A percentile compares a stretch with the other conserved stretches of the same genome.
Conservation (phyloP, 495 filamentous ascomycete genomes). For the Lepraria neglecta region DNA sequence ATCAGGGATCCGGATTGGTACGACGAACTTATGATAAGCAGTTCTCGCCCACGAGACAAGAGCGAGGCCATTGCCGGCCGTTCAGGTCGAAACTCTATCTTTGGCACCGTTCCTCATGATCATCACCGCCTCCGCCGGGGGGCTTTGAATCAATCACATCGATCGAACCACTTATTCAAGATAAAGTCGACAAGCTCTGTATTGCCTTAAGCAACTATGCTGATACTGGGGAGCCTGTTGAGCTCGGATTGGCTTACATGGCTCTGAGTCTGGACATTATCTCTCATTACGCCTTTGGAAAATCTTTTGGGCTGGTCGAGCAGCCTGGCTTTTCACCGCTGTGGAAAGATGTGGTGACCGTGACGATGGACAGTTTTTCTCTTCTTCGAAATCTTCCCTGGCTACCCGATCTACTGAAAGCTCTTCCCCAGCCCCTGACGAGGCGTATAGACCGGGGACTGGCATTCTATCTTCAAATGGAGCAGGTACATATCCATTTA, state of each 20-base stretch:
- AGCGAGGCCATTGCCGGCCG: slow-evolving; percentile 30
- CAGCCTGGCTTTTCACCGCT: slow-evolving; percentile 15
- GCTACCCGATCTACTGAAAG: slow-evolving; percentile 8
- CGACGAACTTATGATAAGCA: slow-evolving; percentile 33
- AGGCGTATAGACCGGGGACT: not conserved
- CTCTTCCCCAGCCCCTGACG: slow-evolving; percentile 8
- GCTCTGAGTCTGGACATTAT: slow-evolving; percentile 41
- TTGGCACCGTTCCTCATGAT: slow-evolving; percentile 43
- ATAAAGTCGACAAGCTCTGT: slow-evolving; percentile 26
- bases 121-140: slow-evolving; percentile 43
- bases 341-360: slow-evolving; percentile 12
- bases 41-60: slow-evolving; percentile 31
- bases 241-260: slow-evolving; percentile 35
- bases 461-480: slow-evolving; percentile 13
- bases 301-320: slow-evolving; percentile 32
- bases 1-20: slow-evolving; percentile 37
- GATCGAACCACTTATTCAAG: slow-evolving; percentile 42
- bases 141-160: slow-evolving; percentile 35
- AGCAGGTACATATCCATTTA: not conserved
- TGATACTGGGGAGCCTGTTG: not conserved
- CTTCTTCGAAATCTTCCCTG: slow-evolving; percentile 18
- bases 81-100: slow-evolving; percentile 32
- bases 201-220: not conserved
- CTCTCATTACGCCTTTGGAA: slow-evolving; percentile 40
- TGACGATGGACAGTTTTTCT: slow-evolving; percentile 25